phyloP scores from a whole-genome alignment of 768 basidiomycete genomes.

The Lactarius tabidus region DNA sequence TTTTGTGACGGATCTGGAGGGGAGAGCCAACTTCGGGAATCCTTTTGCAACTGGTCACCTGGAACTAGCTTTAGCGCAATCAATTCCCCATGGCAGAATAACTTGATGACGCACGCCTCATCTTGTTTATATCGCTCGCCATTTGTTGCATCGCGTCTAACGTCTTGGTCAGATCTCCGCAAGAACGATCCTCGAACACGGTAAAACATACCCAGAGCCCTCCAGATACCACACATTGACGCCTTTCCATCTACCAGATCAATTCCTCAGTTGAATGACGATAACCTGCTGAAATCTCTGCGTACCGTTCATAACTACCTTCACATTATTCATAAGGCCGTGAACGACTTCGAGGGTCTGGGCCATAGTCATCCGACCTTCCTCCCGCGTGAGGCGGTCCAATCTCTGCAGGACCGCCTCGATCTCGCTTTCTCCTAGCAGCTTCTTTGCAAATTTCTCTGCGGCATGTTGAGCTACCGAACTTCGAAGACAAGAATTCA shows the following conservation, averaged over 20 bases:
- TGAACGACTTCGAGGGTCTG: too few species aligned
- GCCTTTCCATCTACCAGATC: too few species aligned
- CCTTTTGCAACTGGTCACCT: background rate
- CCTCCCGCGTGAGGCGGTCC: too few species aligned
- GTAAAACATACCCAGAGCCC: background rate
- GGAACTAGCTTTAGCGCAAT: background rate
- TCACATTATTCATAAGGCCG: too few species aligned
- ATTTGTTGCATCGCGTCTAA: background rate
- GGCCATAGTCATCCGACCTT: too few species aligned
- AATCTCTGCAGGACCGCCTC: background rate
- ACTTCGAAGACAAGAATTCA: background rate
- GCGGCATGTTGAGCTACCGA: background rate
- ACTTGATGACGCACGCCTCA: background rate
- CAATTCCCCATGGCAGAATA: background rate
- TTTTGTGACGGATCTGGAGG: constrained; percentile 8
- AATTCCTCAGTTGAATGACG: too few species aligned
- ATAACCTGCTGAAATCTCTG: too few species aligned
- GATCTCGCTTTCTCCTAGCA: background rate
- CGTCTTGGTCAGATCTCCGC: background rate
- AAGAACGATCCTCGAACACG: background rate
- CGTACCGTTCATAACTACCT: too few species aligned
- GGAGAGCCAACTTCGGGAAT: constrained; percentile 7
- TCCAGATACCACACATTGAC: background rate
- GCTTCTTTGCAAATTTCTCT: background rate
- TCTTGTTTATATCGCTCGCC: background rate